Evolutionary conservation across 805 yeast species (phyloP), one percentile per base, ranked within the genome.

Genomic region (Lipomyces mesembrius): DNA sequence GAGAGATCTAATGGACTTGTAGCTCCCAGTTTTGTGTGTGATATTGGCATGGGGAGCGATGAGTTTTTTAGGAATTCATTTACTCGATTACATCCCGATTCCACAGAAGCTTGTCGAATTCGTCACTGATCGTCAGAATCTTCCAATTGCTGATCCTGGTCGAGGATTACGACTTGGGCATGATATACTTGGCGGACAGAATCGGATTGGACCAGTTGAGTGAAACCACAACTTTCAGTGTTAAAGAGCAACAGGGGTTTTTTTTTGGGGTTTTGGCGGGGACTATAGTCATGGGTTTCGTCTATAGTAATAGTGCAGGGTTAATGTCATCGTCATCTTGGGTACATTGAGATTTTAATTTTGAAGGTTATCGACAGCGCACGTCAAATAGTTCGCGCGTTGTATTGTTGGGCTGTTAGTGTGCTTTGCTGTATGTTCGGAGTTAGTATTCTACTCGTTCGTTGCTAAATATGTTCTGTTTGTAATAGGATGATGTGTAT

Each of bases 11-110:
- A 54, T 32, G 11, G 8, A 29, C 17, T 35, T 51, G 20, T 20
- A 66, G 69, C 56, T 68, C 17, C 71, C 71, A 35, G 71, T 68
- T n/a, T 46, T 68, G 20, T 61, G 58, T 6, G 71, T 68, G 32
- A 59, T 68, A 9, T 14, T 68, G 12, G 37, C 57, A 17, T 68
- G 63, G 46, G 68, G 66, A 17, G 65, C 60, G n/a, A 60, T 68
- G 70, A 68, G 57, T 22, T 60, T 68, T 52, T 63, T 68, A 53
- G 71, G 63, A 29, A 27, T 66, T 22, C 69, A 68, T 7, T 9
- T 68, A n/a, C 49, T 58, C 11, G 67, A 67, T 14, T 68, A 60
- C 35, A 43, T 67, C 35, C 70, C 70, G 32, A 65, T 67, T 25
- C 70, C 68, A 12, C 69, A 65, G 22, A 60, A 60, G 52, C 63